phyloP scores from a whole-genome alignment of 768 basidiomycete genomes.

The Strobilomyces dryophilus region DNA sequence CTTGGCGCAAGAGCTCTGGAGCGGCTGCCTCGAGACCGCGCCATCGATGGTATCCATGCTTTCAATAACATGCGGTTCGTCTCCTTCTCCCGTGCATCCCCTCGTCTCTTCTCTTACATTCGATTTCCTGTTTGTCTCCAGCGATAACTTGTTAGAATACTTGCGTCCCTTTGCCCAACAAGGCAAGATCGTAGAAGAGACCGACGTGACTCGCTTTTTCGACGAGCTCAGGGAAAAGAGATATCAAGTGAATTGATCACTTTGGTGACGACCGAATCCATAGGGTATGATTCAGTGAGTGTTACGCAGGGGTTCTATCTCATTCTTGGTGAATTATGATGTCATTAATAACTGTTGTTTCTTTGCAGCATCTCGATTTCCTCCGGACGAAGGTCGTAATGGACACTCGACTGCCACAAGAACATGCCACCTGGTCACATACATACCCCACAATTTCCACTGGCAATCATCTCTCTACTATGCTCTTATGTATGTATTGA shows the following conservation, averaged over 20 bases:
- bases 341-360: no score
- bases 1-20: slow-evolving; percentile 76
- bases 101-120: not conserved
- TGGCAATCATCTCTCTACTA: no score
- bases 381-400: no score
- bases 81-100: not conserved
- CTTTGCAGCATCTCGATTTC: no score
- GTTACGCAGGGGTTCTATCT: no score
- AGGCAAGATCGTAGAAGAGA: slow-evolving; percentile 69
- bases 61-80: slow-evolving; percentile 80
- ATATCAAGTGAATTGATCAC: slow-evolving; percentile 1
- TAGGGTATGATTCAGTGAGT: no score
- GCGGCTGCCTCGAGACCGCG: slow-evolving; percentile 71
- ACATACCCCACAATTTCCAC: no score
- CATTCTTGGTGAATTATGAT: no score
- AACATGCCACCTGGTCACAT: no score
- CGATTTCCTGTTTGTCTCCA: slow-evolving; percentile 23
- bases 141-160: slow-evolving; percentile 67
- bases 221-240: slow-evolving; percentile 42
- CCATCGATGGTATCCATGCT: slow-evolving; percentile 79
- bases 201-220: slow-evolving; percentile 68
- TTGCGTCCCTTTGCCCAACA: slow-evolving; percentile 76
- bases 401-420: no score
- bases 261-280: not conserved
- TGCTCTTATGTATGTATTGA: no score